Percentiles rank a stretch among this genome's conserved stretches.
Evolutionary conservation across 352 stramenopile genomes (phyloP).

Genomic region (Albugo laibachii): DNA sequence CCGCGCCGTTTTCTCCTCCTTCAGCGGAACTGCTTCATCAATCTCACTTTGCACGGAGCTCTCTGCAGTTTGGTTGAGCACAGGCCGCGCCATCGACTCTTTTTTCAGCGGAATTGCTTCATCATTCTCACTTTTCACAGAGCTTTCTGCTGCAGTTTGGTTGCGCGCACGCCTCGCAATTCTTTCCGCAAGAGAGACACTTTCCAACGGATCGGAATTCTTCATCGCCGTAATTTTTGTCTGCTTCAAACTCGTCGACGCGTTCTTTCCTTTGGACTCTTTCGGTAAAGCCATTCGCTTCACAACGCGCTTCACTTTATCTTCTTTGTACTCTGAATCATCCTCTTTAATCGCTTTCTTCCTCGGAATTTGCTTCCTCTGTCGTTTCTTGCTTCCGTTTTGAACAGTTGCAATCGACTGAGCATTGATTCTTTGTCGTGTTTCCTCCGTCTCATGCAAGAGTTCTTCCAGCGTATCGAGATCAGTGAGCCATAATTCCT

Average conservation of each 20-base stretch:
- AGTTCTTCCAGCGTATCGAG: constrained; percentile 76
- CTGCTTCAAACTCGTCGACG: no score
- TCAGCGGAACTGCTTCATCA: no score
- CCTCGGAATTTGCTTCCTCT: constrained; percentile 23
- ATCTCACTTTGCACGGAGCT: no score
- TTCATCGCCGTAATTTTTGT: background rate
- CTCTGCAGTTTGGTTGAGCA: no score
- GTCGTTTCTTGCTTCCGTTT: constrained; percentile 27
- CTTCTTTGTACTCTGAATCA: constrained; percentile 43
- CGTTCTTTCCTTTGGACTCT: background rate
- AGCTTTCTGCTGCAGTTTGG: constrained; percentile 8
- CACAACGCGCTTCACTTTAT: constrained; percentile 7
- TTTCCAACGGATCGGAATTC: background rate
- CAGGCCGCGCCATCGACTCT: constrained; percentile 22
- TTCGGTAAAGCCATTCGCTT: constrained; percentile 20
- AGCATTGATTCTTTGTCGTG: constrained; percentile 22
- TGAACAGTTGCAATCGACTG: constrained; percentile 30
- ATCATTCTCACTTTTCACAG: no score
- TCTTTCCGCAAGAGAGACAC: background rate
- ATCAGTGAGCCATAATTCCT: constrained; percentile 87
- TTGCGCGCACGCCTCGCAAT: constrained; percentile 6
- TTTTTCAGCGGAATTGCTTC: constrained; percentile 14
- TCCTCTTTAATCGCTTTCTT: constrained; percentile 21
- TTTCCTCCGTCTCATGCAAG: constrained; percentile 40
- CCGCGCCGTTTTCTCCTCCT: no score